Evolutionary conservation across 2,329 filamentous ascomycete species (phyloP).

Genomic region (Ceratocystis colombiana): DNA sequence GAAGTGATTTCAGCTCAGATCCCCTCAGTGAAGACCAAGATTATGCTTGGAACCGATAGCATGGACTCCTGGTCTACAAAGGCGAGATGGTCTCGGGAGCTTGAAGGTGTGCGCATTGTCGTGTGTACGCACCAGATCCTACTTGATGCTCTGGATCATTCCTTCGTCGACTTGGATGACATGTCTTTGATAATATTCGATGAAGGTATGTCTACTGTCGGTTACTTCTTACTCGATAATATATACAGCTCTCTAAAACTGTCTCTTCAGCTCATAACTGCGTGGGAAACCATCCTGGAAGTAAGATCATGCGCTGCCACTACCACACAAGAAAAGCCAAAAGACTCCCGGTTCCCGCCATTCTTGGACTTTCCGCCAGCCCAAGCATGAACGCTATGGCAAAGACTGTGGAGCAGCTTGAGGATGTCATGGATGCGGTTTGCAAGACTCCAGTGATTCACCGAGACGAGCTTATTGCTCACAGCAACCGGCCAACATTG

Average conservation of each 20-base stretch:
- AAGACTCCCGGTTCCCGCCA: slow-evolving; percentile 45
- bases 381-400: slow-evolving; percentile 54
- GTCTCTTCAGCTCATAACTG: slow-evolving; percentile 59
- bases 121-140: slow-evolving; percentile 70
- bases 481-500: slow-evolving; percentile 54
- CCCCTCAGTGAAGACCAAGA: slow-evolving; percentile 46
- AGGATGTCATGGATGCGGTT: slow-evolving; percentile 58
- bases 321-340: slow-evolving; percentile 46
- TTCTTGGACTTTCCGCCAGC: slow-evolving; percentile 73
- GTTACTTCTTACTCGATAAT: neutral
- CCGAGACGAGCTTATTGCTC: slow-evolving; percentile 56
- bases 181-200: slow-evolving; percentile 69
- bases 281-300: slow-evolving; percentile 51
- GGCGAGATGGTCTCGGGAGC: slow-evolving; percentile 54
- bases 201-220: slow-evolving; percentile 50
- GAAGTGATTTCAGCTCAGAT: slow-evolving; percentile 51
- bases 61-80: slow-evolving; percentile 64
- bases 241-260: neutral
- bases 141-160: slow-evolving; percentile 62
- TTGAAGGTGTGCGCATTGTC: slow-evolving; percentile 58
- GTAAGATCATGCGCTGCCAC: slow-evolving; percentile 61
- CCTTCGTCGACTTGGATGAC: slow-evolving; percentile 55
- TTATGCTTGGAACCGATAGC: slow-evolving; percentile 58
- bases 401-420: slow-evolving; percentile 50
- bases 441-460: slow-evolving; percentile 60